Conservation (phyloP, 2,329 filamentous ascomycete genomes). For the Alternaria sp. region DNA sequence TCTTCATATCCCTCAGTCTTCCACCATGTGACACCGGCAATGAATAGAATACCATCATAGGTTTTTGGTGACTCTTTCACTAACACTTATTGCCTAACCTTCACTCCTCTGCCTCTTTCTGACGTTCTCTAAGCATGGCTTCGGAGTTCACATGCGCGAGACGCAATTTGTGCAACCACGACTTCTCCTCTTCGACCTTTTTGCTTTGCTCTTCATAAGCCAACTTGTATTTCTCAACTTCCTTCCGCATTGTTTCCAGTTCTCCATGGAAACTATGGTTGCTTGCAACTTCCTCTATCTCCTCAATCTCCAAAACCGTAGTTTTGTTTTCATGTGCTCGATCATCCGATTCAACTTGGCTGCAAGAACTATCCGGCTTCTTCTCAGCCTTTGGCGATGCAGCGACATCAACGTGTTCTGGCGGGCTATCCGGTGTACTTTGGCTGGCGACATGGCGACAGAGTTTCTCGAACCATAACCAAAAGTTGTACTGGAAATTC, state of each 20-base stretch:
- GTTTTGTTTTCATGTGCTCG: neutral
- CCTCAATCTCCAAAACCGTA: neutral
- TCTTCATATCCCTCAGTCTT: neutral
- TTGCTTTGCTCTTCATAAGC: neutral
- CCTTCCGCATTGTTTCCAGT: neutral
- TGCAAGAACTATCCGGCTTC: neutral
- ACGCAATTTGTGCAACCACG: neutral
- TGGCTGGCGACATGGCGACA: neutral
- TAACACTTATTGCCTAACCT: neutral
- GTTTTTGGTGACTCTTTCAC: neutral
- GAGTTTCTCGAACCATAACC: neutral
- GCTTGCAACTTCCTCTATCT: too few species aligned
- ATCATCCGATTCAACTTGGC: neutral
- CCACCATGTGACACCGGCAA: neutral
- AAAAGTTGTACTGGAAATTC: neutral
- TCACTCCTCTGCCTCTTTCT: neutral
- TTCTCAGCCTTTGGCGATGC: neutral
- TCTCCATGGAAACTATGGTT: rapidly evolving
- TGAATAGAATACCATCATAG: neutral
- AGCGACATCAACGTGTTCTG: neutral
- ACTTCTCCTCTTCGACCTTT: neutral
- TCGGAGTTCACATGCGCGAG: neutral
- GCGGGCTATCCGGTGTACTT: neutral
- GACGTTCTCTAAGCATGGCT: neutral
- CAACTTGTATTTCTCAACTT: neutral